phyloP scores from a whole-genome alignment of 345 rosid genomes.

The Trapa bicornis region DNA sequence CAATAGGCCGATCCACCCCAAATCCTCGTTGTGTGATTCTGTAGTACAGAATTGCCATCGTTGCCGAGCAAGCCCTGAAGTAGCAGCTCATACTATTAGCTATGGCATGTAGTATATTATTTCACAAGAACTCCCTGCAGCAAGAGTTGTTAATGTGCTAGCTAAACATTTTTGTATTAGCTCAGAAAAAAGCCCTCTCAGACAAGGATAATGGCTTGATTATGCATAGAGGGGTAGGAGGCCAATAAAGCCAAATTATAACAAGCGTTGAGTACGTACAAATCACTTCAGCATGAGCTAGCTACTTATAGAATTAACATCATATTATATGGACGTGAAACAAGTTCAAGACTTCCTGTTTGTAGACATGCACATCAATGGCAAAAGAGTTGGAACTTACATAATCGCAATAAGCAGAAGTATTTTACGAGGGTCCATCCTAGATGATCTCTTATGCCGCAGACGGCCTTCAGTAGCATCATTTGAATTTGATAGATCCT shows the following conservation, averaged over 20 bases:
- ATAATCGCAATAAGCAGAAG: slow-evolving; percentile 86
- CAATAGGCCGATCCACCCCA: slow-evolving; percentile 37
- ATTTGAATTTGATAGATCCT: slow-evolving; percentile 50
- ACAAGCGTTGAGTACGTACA: neutral
- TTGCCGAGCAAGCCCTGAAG: slow-evolving; percentile 97
- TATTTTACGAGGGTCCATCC: slow-evolving; percentile 83
- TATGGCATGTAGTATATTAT: neutral
- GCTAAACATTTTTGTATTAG: neutral
- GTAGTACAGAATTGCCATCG: slow-evolving; percentile 92
- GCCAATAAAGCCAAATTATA: neutral
- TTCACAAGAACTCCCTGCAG: neutral
- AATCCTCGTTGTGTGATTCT: slow-evolving; percentile 75
- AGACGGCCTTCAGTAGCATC: slow-evolving; percentile 53
- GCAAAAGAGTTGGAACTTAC: slow-evolving; percentile 27
- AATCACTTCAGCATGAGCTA: neutral
- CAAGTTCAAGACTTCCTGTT: too few species aligned
- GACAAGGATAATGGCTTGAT: neutral
- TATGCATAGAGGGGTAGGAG: neutral
- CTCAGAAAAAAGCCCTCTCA: neutral
- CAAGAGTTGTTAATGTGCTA: neutral
- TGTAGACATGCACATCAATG: too few species aligned
- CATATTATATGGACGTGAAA: neutral
- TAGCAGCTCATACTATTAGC: neutral
- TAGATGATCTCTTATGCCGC: slow-evolving; percentile 48
- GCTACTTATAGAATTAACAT: neutral